Evolutionary conservation across 768 basidiomycete species (phyloP).

Genomic region (Obba rivulosa): DNA sequence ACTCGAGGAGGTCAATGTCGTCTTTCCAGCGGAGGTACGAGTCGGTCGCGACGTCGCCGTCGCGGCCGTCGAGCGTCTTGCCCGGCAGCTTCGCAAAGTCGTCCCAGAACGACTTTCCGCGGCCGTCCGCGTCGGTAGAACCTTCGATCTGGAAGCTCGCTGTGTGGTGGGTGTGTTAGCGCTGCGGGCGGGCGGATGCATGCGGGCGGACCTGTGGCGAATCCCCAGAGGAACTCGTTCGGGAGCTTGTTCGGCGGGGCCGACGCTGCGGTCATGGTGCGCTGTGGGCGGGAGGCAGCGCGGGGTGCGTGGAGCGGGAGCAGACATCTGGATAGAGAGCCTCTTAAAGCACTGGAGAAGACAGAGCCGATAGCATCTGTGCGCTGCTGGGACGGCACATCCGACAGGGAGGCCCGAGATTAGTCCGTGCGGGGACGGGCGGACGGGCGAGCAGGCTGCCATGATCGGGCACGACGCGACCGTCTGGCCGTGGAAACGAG

Average conservation of each 20-base stretch:
- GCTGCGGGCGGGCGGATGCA: conserved; percentile 1
- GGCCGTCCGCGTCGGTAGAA: conserved; percentile 50
- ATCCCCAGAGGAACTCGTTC: conserved; percentile 63
- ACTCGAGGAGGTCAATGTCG: conserved; percentile 55
- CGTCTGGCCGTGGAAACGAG: conserved; percentile 7
- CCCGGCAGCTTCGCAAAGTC: conserved; percentile 61
- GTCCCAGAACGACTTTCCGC: conserved; percentile 73
- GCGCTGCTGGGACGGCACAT: conserved; percentile 31
- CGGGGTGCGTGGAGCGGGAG: conserved; percentile 12
- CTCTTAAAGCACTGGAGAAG: conserved; percentile 7
- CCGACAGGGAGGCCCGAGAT: conserved; percentile 37
- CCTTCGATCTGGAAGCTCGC: conserved; percentile 77
- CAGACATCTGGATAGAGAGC: conserved; percentile 15
- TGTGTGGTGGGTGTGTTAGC: conserved; percentile 14
- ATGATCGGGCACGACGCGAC: no score
- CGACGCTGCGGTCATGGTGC: conserved; percentile 19
- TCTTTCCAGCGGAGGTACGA: conserved; percentile 66
- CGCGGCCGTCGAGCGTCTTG: conserved; percentile 61
- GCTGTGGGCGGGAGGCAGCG: conserved; percentile 25
- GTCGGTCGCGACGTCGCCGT: conserved; percentile 68
- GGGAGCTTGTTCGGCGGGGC: conserved; percentile 31
- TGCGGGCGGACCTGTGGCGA: conserved; percentile 52
- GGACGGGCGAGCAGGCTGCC: no score
- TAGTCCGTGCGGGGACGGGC: conserved; percentile 32
- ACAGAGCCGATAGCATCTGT: conserved; percentile 23